Base-by-base conservation (phyloP, 371 early-diverging fungal species). In the Phascolomyces articulosus region DNA sequence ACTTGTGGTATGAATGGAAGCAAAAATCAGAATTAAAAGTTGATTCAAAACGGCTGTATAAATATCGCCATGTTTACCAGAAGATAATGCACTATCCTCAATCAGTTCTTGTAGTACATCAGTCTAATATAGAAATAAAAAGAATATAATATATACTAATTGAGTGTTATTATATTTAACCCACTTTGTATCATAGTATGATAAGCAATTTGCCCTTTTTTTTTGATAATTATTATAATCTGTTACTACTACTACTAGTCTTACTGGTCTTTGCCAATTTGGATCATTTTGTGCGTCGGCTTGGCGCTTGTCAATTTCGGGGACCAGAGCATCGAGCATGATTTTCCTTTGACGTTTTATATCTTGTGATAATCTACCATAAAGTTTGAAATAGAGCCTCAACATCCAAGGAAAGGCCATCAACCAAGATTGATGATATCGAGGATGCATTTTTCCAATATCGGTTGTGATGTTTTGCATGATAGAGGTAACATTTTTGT, bases 1-100 rank as follows among this genome's bases (percentile, higher is more conserved):
- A 13, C 74, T 65, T 3, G 79, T 79, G 0, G 76, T 75, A 29
- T 82, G 79, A 9, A 82, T 68, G 3, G 77, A 68, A 9, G 76
- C 79, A 62, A 82, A 62, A 53, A 82, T 68, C 9, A 78, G 47
- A 2, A 68, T 15, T 48, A 77, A 54, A 15, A 68, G 55, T 66
- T 63, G 63, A 31, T 65, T 60, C 11, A 34, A 34, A 6, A 34
- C 11, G 34, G 56, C 38, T 3, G 62, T 15, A 21, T 64, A 40
- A 11, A 27, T 21, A 6, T 40, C 34, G 7, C 11, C 11, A 27
- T 56, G 34, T 29, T 48, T 2, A 53, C 26, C 13, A 16, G 10
- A 9, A 16, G 20, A 7, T 28, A 29, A 23, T 63, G 20, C 21
- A 68, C 63, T 4, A 72, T 9, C 11, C 11, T 34, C 34, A 11